These are phyloP conservation scores for Tuber umbilicatum DNA, from an alignment of 495 filamentous ascomycete species.

Conservation along the genomic window DNA sequence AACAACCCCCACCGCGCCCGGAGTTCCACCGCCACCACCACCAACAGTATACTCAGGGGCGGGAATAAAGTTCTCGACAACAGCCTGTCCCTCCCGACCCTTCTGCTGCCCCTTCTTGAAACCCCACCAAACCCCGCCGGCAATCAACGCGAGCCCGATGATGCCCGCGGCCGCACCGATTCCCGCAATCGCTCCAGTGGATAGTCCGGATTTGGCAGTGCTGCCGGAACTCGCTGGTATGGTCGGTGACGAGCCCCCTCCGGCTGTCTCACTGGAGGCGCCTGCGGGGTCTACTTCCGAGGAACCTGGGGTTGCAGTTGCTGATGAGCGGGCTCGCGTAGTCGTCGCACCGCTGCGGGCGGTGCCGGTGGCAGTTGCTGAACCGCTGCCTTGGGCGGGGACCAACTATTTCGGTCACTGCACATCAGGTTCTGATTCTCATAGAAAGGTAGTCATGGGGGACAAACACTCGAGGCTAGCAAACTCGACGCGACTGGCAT, in stretches of 20 bases:
- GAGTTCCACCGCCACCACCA: neutral
- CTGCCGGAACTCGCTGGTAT: no score
- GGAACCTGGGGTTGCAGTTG: neutral
- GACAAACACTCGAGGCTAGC: neutral
- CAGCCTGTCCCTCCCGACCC: neutral
- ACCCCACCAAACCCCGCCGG: neutral
- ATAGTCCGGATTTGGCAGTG: neutral
- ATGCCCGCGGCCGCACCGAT: neutral
- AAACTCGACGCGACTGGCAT: neutral
- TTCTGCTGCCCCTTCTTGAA: slow-evolving; percentile 3
- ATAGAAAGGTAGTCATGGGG: neutral
- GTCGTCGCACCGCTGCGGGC: neutral
- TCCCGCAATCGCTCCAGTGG: neutral
- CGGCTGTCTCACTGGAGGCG: neutral
- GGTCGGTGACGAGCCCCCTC: neutral
- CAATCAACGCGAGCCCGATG: neutral
- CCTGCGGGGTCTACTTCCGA: neutral
- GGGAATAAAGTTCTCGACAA: neutral
- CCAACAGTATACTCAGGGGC: neutral
- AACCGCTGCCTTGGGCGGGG: neutral
- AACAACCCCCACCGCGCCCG: neutral
- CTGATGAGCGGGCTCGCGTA: neutral
- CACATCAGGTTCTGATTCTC: neutral
- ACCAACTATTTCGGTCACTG: neutral
- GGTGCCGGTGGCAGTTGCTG: neutral